Percentiles rank a stretch among this genome's conserved stretches.
Evolutionary conservation across 768 basidiomycete species (phyloP).

Genomic region (Trametes maxima): DNA sequence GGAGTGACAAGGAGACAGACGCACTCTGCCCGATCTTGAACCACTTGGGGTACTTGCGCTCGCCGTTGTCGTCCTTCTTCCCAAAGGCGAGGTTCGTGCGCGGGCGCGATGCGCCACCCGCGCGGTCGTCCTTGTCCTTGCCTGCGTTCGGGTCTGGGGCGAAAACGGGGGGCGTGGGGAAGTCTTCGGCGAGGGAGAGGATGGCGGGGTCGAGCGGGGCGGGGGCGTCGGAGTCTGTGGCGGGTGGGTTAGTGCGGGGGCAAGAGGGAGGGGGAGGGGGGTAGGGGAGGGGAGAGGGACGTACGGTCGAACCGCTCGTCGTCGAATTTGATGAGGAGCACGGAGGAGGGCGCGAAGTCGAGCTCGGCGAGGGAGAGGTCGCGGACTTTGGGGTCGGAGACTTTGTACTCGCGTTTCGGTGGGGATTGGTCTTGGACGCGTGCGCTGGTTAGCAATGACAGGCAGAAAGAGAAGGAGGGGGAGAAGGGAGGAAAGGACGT

Average conservation of each 20-base stretch:
- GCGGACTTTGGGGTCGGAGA: slow-evolving; percentile 73
- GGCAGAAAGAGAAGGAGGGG: not conserved
- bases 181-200: slow-evolving; percentile 59
- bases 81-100: slow-evolving; percentile 13
- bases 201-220: slow-evolving; percentile 68
- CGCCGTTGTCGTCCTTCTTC: slow-evolving; percentile 29
- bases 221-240: slow-evolving; percentile 31
- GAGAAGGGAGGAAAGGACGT: slow-evolving; percentile 32
- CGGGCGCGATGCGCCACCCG: not conserved
- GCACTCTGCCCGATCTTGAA: slow-evolving; percentile 67
- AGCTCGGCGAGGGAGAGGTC: slow-evolving; percentile 69
- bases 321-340: slow-evolving; percentile 76
- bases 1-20: not conserved
- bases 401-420: slow-evolving; percentile 81
- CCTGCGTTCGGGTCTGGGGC: slow-evolving; percentile 30
- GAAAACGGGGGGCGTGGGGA: slow-evolving; percentile 58
- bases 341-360: slow-evolving; percentile 76
- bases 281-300: slow-evolving; percentile 19
- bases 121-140: slow-evolving; percentile 5
- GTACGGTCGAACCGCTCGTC: slow-evolving; percentile 71
- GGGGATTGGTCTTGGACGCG: slow-evolving; percentile 67
- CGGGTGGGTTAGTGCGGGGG: no score
- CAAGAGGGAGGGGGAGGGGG: no score
- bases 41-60: slow-evolving; percentile 79
- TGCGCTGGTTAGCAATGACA: not conserved